Evolutionary conservation across 1,284 basidiomycete species (phyloP), one percentile per base, ranked within the genome.

Genomic region (Coniferiporia sulphurascens): DNA sequence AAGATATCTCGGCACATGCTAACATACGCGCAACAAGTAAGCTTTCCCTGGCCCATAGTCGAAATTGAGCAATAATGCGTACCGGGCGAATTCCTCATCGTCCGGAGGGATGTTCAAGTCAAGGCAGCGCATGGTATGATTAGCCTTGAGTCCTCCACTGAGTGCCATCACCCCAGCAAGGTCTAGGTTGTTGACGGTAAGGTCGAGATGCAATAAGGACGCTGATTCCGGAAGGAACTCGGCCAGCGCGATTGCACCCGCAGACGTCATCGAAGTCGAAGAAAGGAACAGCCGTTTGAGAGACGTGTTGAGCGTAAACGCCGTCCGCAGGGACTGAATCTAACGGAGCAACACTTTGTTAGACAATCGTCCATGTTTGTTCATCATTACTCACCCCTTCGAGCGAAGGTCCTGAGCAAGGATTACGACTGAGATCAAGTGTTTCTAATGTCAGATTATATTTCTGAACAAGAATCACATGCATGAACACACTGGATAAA

Each of bases 391-490:
- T 63, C 68, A 95, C 91, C 34, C 95, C 94, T 70, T 95, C 93
- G 7, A 95, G 72, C 17, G 81, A 81, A 1, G 94, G 91, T 0
- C 94, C 93, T 62, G 86, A 91, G 69, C 96, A 98, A 0, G 95
- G 95, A 70, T 99, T 99, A 68, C 87, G 86, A 71, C 88, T 92
- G 55, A 99, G 72, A 71, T 99, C 95, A 1, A 99, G 82, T 1
- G 95, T 98, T 71, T 98, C 96, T 21, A 99, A 78, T 51, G 87
- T 88, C 2, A 91, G 85, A 68, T 99, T 98, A 73, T 96, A 97
- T 86, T 97, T 97, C 90, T 93, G 64, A 9, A 52, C 44, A 36
- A 34, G 21, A 13, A 19, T 27, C 27, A 27, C 27, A 27, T 21
- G 44, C 38, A 35, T 53, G 10, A 27, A 5, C 12, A 49, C 62